These are phyloP conservation scores for Mycena polygramma DNA, from an alignment of 768 basidiomycete species.

Conservation along the genomic window DNA sequence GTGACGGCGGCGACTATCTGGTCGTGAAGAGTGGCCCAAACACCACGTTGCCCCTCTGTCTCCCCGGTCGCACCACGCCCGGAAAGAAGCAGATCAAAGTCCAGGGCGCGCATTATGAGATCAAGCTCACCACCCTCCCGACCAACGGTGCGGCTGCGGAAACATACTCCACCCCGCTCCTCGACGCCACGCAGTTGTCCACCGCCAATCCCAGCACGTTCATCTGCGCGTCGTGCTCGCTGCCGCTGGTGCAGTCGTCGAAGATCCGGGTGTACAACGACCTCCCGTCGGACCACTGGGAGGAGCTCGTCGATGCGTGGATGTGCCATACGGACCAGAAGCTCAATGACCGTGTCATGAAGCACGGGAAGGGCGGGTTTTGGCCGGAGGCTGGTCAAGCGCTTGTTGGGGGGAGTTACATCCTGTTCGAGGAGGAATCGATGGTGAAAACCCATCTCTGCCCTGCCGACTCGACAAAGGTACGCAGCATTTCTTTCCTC, in stretches of 20 bases:
- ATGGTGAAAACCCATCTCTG: slow-evolving; percentile 68
- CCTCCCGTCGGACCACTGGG: slow-evolving; percentile 96
- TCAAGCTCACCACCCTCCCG: slow-evolving; percentile 68
- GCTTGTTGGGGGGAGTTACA: slow-evolving; percentile 91
- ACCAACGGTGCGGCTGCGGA: slow-evolving; percentile 38
- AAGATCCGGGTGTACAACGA: slow-evolving; percentile 75
- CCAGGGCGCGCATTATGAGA: slow-evolving; percentile 74
- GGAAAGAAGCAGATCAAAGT: slow-evolving; percentile 73
- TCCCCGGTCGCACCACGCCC: slow-evolving; percentile 68
- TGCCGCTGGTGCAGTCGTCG: slow-evolving; percentile 75
- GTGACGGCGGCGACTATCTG: slow-evolving; percentile 66
- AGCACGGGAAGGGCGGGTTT: slow-evolving; percentile 74
- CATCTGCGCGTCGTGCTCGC: slow-evolving; percentile 83
- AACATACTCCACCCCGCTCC: slow-evolving; percentile 59
- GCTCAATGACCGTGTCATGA: slow-evolving; percentile 76
- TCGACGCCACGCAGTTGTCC: slow-evolving; percentile 78
- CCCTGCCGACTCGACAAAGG: slow-evolving; percentile 61
- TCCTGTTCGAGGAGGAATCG: slow-evolving; percentile 78
- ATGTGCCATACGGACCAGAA: slow-evolving; percentile 96
- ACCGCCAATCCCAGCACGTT: slow-evolving; percentile 71
- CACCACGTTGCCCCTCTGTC: slow-evolving; percentile 68
- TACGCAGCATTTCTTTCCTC: slow-evolving; percentile 60
- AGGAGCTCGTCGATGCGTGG: slow-evolving; percentile 97
- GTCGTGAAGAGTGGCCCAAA: slow-evolving; percentile 71
- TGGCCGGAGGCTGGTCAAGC: slow-evolving; percentile 83